Evolutionary conservation across 179 eudicot genomes (phyloP).

Genomic region (Carnegiea gigantea): DNA sequence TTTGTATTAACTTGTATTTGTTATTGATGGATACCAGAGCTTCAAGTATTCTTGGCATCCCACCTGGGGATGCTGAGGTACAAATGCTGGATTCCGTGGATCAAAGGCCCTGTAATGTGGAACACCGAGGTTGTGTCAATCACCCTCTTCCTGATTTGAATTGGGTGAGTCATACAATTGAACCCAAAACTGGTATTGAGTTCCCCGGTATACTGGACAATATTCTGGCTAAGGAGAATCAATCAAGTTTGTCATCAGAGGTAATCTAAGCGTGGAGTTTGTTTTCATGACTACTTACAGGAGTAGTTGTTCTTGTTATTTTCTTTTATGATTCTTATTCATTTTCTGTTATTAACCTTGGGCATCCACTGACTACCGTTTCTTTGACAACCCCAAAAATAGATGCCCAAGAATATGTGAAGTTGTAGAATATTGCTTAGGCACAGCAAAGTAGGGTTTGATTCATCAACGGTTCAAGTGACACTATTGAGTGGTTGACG

Average conservation of each 20-base stretch:
- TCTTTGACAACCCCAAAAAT: background rate
- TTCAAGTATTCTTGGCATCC: conserved; percentile 44
- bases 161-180: conserved; percentile 59
- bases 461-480: background rate
- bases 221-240: conserved; percentile 44
- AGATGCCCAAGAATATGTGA: background rate
- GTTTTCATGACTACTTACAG: no score
- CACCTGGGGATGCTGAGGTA: conserved; percentile 39
- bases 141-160: conserved; percentile 37
- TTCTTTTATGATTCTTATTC: background rate
- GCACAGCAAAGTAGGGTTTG: background rate
- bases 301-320: no score
- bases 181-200: conserved; percentile 86
- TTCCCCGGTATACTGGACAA: conserved; percentile 66
- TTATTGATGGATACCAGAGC: conserved; percentile 38
- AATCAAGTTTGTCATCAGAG: conserved; percentile 62
- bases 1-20: background rate
- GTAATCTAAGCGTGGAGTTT: conserved; percentile 27
- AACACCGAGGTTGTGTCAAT: conserved; percentile 43
- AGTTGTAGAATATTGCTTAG: background rate
- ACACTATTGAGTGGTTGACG: background rate
- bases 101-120: conserved; percentile 58
- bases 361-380: background rate
- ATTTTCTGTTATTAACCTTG: background rate
- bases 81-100: conserved; percentile 43